A percentile compares a stretch with the other conserved stretches of the same genome.
These are phyloP conservation scores for Chloranthus sessilifolius DNA, from an alignment of 164 flowering plant genomes.

Conservation along the genomic window DNA sequence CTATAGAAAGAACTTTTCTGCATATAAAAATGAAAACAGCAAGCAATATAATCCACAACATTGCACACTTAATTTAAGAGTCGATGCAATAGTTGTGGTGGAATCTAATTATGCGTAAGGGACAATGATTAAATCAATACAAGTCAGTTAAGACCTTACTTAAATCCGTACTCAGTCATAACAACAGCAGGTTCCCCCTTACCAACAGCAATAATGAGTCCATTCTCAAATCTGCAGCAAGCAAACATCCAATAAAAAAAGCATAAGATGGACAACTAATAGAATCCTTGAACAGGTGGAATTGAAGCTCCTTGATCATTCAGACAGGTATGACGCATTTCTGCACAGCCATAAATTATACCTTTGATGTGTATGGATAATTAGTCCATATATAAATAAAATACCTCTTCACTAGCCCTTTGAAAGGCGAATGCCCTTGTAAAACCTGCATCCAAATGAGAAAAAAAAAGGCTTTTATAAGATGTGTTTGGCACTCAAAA, in stretches of 20 bases:
- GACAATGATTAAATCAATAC: slow-evolving; percentile 1
- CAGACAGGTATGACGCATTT: no score
- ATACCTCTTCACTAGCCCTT: slow-evolving; percentile 54
- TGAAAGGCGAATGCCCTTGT: slow-evolving; percentile 83
- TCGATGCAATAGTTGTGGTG: not conserved
- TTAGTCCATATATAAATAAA: not conserved
- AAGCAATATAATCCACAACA: not conserved
- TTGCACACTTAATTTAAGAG: not conserved
- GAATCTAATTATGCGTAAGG: not conserved
- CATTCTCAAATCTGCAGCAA: slow-evolving; percentile 53
- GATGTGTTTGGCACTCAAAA: no score
- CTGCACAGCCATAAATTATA: no score
- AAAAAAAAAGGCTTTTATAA: not conserved
- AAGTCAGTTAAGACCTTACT: slow-evolving; percentile 34
- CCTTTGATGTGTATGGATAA: no score
- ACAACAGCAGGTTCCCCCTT: slow-evolving; percentile 90
- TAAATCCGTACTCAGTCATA: slow-evolving; percentile 82
- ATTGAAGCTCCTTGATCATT: not conserved
- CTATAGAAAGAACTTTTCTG: slow-evolving; percentile 78
- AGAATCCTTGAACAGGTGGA: not conserved
- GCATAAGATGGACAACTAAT: not conserved
- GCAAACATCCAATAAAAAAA: not conserved
- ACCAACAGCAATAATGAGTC: slow-evolving; percentile 68
- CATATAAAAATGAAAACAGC: not conserved
- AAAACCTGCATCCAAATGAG: slow-evolving; percentile 49